These are phyloP conservation scores for Batrachochytrium dendrobatidis DNA, from an alignment of 371 early-diverging fungal genomes.

Conservation along the genomic window DNA sequence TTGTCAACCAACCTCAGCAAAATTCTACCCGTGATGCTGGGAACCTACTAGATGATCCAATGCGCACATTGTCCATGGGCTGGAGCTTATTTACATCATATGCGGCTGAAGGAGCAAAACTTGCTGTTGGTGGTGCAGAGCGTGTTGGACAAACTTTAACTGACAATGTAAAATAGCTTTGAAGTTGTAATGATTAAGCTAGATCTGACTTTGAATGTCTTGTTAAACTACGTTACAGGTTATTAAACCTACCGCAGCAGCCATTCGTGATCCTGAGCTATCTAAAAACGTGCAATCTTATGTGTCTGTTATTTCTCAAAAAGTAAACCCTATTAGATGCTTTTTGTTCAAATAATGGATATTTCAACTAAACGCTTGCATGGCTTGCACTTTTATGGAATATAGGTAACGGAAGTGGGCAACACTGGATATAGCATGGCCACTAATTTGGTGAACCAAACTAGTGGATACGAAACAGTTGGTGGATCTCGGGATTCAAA, in stretches of 20 bases:
- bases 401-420: conserved; percentile 16
- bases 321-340: conserved; percentile 5
- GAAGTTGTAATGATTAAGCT: neutral
- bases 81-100: conserved; percentile 68
- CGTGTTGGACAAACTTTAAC: conserved; percentile 60
- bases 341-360: neutral
- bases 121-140: conserved; percentile 63
- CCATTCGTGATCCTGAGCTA: conserved; percentile 81
- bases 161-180: conserved; percentile 28
- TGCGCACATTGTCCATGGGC: conserved; percentile 72
- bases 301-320: conserved; percentile 15
- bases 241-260: conserved; percentile 77
- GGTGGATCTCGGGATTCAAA: neutral
- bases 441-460: conserved; percentile 13
- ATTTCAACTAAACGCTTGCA: neutral
- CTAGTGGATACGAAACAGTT: conserved; percentile 11
- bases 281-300: conserved; percentile 51
- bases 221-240: conserved; percentile 37
- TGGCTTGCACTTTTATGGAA: neutral
- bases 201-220: neutral
- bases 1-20: neutral
- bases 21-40: conserved; percentile 38
- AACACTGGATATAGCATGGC: conserved; percentile 17
- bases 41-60: conserved; percentile 76
- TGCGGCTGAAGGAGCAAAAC: conserved; percentile 62